Conservation (phyloP, 1,139 yeast species). For the Pichia sp. region DNA sequence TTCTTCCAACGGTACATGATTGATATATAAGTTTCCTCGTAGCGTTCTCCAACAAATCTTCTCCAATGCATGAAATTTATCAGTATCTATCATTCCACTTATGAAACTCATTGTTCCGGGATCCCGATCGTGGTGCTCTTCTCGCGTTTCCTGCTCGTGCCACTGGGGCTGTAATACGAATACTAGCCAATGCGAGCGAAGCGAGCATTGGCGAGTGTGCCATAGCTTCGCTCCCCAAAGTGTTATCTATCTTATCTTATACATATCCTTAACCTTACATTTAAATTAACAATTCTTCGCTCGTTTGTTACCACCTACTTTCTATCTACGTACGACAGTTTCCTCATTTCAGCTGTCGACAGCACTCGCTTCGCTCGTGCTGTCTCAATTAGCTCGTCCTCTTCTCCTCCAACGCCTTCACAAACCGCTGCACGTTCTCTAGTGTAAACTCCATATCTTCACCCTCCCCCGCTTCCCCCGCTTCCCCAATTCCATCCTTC, state of each 20-base stretch:
- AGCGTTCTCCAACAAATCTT: slow-evolving; percentile 88
- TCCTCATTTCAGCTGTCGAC: not conserved
- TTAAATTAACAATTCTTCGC: too few species aligned
- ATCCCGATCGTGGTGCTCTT: slow-evolving; percentile 43
- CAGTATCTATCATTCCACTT: slow-evolving; percentile 76
- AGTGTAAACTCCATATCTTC: slow-evolving; percentile 1
- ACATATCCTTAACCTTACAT: too few species aligned
- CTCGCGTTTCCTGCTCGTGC: slow-evolving; percentile 24
- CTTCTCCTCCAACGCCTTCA: not conserved
- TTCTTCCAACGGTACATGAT: slow-evolving; percentile 59
- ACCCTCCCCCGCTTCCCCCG: not conserved
- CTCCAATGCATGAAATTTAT: slow-evolving; percentile 63
- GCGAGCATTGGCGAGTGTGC: too few species aligned
- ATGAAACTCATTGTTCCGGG: slow-evolving; percentile 56
- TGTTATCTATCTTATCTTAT: too few species aligned
- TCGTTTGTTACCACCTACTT: too few species aligned
- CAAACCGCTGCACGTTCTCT: slow-evolving; percentile 2
- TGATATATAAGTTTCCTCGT: slow-evolving; percentile 65
- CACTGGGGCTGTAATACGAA: too few species aligned
- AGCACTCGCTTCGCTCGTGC: not conserved
- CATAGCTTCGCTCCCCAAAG: too few species aligned
- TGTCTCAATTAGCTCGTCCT: not conserved
- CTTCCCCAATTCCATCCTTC: not conserved
- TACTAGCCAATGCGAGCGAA: too few species aligned
- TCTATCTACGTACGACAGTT: not conserved